Base-by-base conservation (phyloP, 2,329 filamentous ascomycete species). In the Diplodia sapinea region DNA sequence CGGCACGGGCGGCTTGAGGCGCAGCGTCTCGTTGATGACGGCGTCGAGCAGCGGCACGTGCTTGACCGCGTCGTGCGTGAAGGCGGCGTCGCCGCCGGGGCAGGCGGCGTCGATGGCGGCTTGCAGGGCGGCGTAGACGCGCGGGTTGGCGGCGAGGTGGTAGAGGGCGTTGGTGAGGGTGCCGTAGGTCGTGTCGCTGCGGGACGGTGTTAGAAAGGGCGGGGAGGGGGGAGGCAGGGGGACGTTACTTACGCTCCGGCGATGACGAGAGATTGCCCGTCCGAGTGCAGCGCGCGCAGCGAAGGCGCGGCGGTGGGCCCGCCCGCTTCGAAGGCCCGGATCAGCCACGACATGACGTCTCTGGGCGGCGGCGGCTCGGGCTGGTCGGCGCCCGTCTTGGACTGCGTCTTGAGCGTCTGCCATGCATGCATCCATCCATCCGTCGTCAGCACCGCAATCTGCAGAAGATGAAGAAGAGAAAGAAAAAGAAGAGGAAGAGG, bases 111-210 rank as follows among this genome's bases (percentile, higher is more conserved):
- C 72, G 57, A 81, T 73, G 62, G 79, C 79, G 3, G 73, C 69
- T 65, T 71, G 73, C 12, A 79, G 68, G 36, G 74, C 74, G 52
- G 74, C 70, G 56, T 82, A 72, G 5, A 74, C 73, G 17, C 69
- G 56, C 2, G 78, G 71, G 69, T 82, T 80, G 38, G 79, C 75
- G 12, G 79, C 73, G 36, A 83, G 77, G 72, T 83, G 82, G 75
- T 81, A 82, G 69, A 83, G 76, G 1, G 75, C 78, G 9, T 77
- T 77, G 29, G 77, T 73, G 70, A 81, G 74, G 20, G 79, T 76
- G 6, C 79, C 82, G 1, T 80, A 81, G 1, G 80, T 82, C 2
- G 81, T 82, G 67, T 83, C 81, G 0, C 77, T 79, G 23, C 1
- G 15, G 33, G 33, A 8, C n/a, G n/a, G n/a, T n/a, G n/a, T n/a